Conservation (phyloP, 495 filamentous ascomycete genomes). For the Pyrenopolyporus hunteri region DNA sequence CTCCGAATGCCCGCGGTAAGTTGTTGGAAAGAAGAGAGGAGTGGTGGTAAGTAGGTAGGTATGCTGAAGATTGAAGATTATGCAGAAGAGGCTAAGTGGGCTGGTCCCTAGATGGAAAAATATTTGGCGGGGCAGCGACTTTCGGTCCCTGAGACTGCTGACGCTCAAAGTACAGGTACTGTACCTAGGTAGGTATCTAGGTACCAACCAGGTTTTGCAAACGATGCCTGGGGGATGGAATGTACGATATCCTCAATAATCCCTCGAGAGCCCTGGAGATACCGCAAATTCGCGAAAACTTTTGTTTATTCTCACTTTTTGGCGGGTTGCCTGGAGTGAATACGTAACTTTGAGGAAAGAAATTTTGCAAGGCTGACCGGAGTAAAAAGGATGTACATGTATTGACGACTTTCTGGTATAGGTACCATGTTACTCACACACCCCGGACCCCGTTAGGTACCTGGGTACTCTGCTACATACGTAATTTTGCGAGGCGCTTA, state of each 20-base stretch:
- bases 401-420: neutral
- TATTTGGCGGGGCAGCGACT: slow-evolving; percentile 42
- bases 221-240: neutral
- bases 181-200: no score
- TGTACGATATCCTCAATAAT: neutral
- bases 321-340: no score
- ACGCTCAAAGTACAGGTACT: no score
- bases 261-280: neutral
- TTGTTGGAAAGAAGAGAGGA: no score
- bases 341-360: neutral
- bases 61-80: no score
- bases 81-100: slow-evolving; percentile 21
- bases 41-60: no score
- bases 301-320: no score
- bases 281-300: neutral
- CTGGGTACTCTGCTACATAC: neutral
- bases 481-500: slow-evolving; percentile 3
- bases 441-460: neutral
- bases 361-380: slow-evolving; percentile 3
- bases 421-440: neutral
- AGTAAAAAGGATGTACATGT: neutral
- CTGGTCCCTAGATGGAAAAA: slow-evolving; percentile 24
- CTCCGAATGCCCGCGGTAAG: no score
- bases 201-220: no score
- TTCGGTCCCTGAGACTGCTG: no score